These are phyloP conservation scores for Pyrus bretschneideri DNA, from an alignment of 306 rosid genomes.

Conservation along the genomic window DNA sequence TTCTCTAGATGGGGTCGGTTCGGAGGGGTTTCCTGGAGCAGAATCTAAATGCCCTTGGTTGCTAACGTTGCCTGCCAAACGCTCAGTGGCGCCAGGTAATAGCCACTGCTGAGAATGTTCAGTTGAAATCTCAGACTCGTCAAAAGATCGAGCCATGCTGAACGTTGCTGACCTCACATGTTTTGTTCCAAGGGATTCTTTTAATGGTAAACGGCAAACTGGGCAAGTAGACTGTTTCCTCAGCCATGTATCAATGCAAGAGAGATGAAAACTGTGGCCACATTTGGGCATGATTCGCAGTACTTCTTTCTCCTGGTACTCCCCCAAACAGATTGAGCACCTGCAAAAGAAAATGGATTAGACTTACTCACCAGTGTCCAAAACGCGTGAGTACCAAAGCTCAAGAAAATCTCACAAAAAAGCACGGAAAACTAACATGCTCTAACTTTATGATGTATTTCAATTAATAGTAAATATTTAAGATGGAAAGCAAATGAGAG, in stretches of 20 bases:
- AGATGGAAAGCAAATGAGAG: neutral
- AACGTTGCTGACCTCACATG: conserved; percentile 48
- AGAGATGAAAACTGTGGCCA: conserved; percentile 84
- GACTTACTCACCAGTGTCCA: neutral
- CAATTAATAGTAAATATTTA: neutral
- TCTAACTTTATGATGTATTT: neutral
- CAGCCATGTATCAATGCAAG: conserved; percentile 88
- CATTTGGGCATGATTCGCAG: conserved; percentile 87
- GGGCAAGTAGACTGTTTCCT: conserved; percentile 89
- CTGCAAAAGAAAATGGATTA: conserved; percentile 31
- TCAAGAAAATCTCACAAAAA: neutral
- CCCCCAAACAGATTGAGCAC: conserved; percentile 88
- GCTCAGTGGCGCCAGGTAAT: conserved; percentile 18
- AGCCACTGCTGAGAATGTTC: conserved; percentile 40
- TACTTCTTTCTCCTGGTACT: conserved; percentile 80
- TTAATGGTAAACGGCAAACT: conserved; percentile 76
- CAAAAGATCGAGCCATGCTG: conserved; percentile 34
- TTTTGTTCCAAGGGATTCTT: conserved; percentile 42
- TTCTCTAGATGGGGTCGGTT: conserved; percentile 32
- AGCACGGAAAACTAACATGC: neutral
- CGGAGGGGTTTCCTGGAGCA: conserved; percentile 21
- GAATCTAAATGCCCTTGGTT: conserved; percentile 26
- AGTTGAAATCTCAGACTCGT: conserved; percentile 42
- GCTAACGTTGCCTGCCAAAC: conserved; percentile 16
- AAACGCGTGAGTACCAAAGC: neutral